Evolutionary conservation across 106 monocot species (phyloP).

Genomic region (Narthecium ossifragum): DNA sequence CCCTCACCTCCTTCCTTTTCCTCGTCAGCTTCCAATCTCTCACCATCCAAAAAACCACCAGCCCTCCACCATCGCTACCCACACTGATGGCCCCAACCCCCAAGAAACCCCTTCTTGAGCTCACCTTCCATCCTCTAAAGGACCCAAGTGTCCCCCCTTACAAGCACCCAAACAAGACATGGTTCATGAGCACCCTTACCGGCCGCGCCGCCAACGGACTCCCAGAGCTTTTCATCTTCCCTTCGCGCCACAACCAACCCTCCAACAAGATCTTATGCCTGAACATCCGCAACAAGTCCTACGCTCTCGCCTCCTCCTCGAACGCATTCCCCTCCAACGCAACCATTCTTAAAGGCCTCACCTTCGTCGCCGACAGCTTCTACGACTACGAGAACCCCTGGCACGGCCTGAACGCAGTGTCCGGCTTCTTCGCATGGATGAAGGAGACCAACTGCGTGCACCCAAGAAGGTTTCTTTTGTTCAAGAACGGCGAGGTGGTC

Average conservation of each 20-base stretch:
- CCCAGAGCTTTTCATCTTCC: conserved; percentile 20
- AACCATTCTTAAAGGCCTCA: conserved; percentile 1
- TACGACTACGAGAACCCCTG: conserved; percentile 26
- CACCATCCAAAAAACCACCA: background rate
- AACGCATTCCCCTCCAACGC: conserved; percentile 2
- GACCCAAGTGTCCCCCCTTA: conserved; percentile 2
- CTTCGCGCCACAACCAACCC: background rate
- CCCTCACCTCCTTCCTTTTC: conserved; percentile 9
- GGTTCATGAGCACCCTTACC: conserved; percentile 27
- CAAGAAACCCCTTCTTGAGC: background rate
- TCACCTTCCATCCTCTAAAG: conserved; percentile 11
- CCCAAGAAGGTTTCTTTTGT: conserved; percentile 9
- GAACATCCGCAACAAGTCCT: background rate
- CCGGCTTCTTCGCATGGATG: conserved; percentile 25
- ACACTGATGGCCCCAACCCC: background rate
- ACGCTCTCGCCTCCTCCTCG: background rate
- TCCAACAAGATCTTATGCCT: conserved; percentile 13
- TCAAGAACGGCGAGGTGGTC: conserved; percentile 12
- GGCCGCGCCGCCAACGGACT: background rate
- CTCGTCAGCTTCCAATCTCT: conserved; percentile 18
- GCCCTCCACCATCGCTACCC: background rate
- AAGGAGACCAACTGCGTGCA: background rate
- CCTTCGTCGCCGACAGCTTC: conserved; percentile 22
- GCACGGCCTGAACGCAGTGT: conserved; percentile 22
- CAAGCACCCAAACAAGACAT: conserved; percentile 12